phyloP scores from a whole-genome alignment of 1,284 basidiomycete species.

The Marasmius sp. region DNA sequence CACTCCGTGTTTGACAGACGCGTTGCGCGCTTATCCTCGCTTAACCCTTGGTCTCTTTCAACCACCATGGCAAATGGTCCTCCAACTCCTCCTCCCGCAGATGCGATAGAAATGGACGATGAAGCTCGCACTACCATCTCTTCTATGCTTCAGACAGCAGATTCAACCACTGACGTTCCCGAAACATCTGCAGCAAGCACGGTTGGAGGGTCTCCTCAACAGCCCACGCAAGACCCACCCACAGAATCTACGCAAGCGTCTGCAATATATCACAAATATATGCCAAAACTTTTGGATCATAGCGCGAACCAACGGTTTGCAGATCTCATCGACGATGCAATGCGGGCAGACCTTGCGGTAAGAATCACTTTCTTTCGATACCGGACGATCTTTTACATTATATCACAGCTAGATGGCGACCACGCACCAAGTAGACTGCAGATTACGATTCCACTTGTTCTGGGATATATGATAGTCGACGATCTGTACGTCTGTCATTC shows the following conservation, averaged over 20 bases:
- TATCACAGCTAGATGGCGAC: conserved; percentile 38
- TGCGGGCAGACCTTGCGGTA: conserved; percentile 53
- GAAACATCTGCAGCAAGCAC: background rate
- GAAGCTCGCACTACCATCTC: conserved; percentile 29
- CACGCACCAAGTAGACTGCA: conserved; percentile 46
- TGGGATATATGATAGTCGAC: conserved; percentile 60
- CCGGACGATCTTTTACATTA: background rate
- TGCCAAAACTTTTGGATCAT: conserved; percentile 43
- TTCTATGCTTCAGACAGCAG: background rate
- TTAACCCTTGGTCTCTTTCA: background rate
- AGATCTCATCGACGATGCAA: conserved; percentile 48
- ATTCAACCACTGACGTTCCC: conserved; percentile 4
- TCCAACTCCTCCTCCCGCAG: conserved; percentile 59
- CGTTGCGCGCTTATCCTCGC: background rate
- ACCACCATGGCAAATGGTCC: conserved; percentile 40
- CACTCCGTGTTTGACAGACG: background rate
- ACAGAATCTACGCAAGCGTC: conserved; percentile 7
- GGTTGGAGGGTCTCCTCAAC: background rate
- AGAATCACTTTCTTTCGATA: conserved; percentile 15
- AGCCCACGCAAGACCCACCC: background rate
- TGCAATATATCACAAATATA: conserved; percentile 33
- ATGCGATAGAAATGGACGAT: conserved; percentile 54
- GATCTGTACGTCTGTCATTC: conserved; percentile 45
- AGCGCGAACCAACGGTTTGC: conserved; percentile 41
- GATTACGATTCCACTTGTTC: conserved; percentile 54